phyloP scores from a whole-genome alignment of 768 basidiomycete genomes.

The Kwoniella mangroviensis region DNA sequence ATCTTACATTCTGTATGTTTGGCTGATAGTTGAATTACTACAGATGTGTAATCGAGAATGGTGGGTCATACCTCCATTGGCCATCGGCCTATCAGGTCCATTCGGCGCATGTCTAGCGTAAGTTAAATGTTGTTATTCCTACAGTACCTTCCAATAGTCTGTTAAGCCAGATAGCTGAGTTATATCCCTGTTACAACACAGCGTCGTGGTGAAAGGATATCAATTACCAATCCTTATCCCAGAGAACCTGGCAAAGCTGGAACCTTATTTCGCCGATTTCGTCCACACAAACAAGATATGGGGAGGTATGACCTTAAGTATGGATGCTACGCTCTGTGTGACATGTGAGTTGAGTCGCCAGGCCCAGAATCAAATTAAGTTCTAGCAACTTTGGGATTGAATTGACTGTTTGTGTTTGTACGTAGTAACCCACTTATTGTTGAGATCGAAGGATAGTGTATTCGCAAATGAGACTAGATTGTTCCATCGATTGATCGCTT shows the following conservation, averaged over 20 bases:
- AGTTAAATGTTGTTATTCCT: not conserved
- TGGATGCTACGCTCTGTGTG: conserved; percentile 10
- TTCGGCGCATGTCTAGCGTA: not conserved
- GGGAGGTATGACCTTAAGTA: conserved; percentile 13
- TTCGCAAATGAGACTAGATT: conserved; percentile 15
- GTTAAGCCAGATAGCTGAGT: no score
- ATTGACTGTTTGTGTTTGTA: not conserved
- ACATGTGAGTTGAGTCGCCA: not conserved
- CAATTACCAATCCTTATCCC: conserved; percentile 1
- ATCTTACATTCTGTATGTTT: not conserved
- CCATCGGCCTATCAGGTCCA: not conserved
- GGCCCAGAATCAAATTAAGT: not conserved
- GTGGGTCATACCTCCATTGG: conserved; percentile 10
- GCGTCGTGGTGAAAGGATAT: not conserved
- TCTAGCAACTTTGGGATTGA: no score
- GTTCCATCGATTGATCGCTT: conserved; percentile 7
- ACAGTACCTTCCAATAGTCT: no score
- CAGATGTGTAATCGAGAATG: conserved; percentile 18
- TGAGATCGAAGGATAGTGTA: conserved; percentile 16
- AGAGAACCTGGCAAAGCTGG: conserved; percentile 1
- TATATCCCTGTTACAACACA: no score
- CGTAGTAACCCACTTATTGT: conserved; percentile 2
- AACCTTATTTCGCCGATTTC: conserved; percentile 1
- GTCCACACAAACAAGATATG: not conserved
- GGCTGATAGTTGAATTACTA: not conserved